Conservation (phyloP, 768 basidiomycete genomes). For the Suillus decipiens region DNA sequence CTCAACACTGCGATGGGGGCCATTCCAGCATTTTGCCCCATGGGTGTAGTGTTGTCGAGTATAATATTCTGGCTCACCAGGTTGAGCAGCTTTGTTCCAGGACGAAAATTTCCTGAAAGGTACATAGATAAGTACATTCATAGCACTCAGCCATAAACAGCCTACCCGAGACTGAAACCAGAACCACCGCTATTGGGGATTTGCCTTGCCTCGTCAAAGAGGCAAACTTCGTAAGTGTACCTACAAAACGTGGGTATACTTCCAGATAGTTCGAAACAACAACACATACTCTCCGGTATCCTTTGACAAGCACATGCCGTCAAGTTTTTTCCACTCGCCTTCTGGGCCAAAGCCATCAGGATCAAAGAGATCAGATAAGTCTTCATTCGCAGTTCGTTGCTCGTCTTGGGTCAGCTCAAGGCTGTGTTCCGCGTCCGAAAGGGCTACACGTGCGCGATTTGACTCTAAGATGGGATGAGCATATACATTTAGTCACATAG, state of each 20-base stretch:
- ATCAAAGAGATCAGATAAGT: slow-evolving; percentile 67
- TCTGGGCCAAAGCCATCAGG: slow-evolving; percentile 67
- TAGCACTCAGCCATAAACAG: slow-evolving; percentile 11
- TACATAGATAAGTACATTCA: slow-evolving; percentile 3
- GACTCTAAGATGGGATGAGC: slow-evolving; percentile 44
- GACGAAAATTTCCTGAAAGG: slow-evolving; percentile 64
- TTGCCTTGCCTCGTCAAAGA: slow-evolving; percentile 87
- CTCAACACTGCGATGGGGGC: slow-evolving; percentile 83
- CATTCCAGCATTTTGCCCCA: slow-evolving; percentile 95
- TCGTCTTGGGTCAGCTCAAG: slow-evolving; percentile 56
- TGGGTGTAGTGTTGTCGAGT: slow-evolving; percentile 77
- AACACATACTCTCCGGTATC: slow-evolving; percentile 85
- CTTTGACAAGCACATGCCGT: slow-evolving; percentile 75
- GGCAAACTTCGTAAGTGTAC: slow-evolving; percentile 92
- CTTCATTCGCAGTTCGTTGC: slow-evolving; percentile 53
- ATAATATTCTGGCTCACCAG: slow-evolving; percentile 76
- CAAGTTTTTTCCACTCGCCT: slow-evolving; percentile 97
- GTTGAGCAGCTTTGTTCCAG: slow-evolving; percentile 67
- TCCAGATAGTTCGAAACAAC: neutral
- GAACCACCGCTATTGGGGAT: slow-evolving; percentile 81
- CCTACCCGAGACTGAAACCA: slow-evolving; percentile 82
- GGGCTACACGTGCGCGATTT: slow-evolving; percentile 60
- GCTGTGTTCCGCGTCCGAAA: slow-evolving; percentile 61
- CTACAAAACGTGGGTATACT: slow-evolving; percentile 38
- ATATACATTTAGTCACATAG: slow-evolving; percentile 2